Evolutionary conservation across 2,329 filamentous ascomycete species (phyloP), one percentile per base, ranked within the genome.

Genomic region (Colletotrichum somersetense): DNA sequence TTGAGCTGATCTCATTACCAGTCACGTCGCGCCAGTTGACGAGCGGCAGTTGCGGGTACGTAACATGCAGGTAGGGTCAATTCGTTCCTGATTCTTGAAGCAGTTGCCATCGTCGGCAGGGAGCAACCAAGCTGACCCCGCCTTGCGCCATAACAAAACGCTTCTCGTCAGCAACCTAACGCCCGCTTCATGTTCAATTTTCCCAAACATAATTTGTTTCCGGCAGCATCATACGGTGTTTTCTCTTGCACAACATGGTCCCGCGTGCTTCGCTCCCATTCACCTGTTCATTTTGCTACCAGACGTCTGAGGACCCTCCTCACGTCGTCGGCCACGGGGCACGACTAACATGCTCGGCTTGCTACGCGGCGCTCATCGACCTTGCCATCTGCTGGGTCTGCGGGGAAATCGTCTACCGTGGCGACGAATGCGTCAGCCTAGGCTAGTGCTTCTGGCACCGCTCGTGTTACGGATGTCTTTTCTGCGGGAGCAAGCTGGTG

Each of bases 381-480:
- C 81, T 89, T 59, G 86, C 87, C 72, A 85, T 89, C 63, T 89
- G 85, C 78, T 89, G 81, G 88, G 87, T 86, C 35, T 90, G 88
- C 74, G 87, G 88, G 26, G 87, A 89, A 77, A 78, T 88, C 55
- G 83, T 90, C 16, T 83, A 84, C 46, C 85, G 87, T 35, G 86
- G 82, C 0, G 84, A 87, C 33, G 87, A 89, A 70, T 87, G 86
- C 73, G 85, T 89, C 52, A 89, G 87, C 74, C 81, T 89, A n/a
- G 87, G 87, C 0, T 89, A 85, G 88, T 89, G 87, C 75, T 90
- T 90, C 76, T 90, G 87, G 88, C 88, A 90, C 75, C 81, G 82
- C 50, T 81, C 78, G 0, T 90, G 87, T 77, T 90, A 88, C 77
- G 87, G 88, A 20, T 90, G 87, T 76, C 76, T 90, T 72, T 78